Conservation (phyloP, 2,329 filamentous ascomycete genomes). For the Byssothecium circinans region DNA sequence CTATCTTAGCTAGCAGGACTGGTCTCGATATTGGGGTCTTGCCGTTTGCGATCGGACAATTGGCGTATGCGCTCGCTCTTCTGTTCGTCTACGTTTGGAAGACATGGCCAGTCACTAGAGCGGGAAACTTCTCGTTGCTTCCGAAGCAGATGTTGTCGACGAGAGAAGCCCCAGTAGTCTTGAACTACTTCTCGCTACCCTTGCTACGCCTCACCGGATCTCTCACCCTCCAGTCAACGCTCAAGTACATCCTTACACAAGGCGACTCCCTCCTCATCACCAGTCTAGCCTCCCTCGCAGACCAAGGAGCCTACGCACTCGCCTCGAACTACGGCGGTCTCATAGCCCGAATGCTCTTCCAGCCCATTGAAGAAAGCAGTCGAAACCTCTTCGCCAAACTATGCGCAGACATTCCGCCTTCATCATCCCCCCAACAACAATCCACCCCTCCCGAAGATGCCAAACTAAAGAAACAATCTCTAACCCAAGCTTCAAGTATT, state of each 20-base stretch:
- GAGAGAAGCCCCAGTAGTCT: constrained; percentile 18
- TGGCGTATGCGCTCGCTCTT: constrained; percentile 71
- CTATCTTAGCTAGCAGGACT: constrained; percentile 61
- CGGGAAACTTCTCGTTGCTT: constrained; percentile 70
- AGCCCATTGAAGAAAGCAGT: constrained; percentile 92
- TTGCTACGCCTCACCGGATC: constrained; percentile 75
- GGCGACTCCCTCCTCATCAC: constrained; percentile 90
- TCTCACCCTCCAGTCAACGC: constrained; percentile 81
- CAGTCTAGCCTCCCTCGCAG: constrained; percentile 70
- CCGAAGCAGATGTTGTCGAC: constrained; percentile 47
- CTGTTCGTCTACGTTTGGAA: constrained; percentile 69
- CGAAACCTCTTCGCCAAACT: constrained; percentile 86
- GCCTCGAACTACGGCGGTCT: constrained; percentile 92
- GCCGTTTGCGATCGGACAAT: constrained; percentile 86
- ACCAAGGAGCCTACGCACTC: constrained; percentile 89
- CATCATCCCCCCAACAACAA: constrained; percentile 1
- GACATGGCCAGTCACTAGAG: constrained; percentile 58
- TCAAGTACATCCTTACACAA: constrained; percentile 93
- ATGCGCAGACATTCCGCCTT: constrained; percentile 52
- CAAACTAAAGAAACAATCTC: constrained; percentile 22
- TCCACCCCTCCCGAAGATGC: constrained; percentile 4
- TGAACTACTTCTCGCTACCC: constrained; percentile 62
- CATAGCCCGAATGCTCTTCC: constrained; percentile 84
- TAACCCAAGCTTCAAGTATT: constrained; percentile 51
- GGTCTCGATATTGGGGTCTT: constrained; percentile 69